Evolutionary conservation across 345 rosid genomes (phyloP), one percentile per base, ranked within the genome.

Genomic region (Eucalyptus sp.): DNA sequence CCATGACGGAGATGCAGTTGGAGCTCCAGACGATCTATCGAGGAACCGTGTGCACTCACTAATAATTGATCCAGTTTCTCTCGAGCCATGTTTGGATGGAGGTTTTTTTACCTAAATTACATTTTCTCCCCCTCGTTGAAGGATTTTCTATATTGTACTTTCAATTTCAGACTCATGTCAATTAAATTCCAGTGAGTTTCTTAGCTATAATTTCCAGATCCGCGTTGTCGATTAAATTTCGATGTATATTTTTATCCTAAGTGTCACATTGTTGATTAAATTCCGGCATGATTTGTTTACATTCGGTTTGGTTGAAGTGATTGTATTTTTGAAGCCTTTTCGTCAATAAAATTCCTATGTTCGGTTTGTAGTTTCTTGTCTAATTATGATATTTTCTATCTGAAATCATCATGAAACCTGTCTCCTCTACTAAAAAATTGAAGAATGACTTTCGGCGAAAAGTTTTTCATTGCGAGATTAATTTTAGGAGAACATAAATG

Each of bases 201-300:
- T 8, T 56, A 56, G 27, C 27, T 56, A 24, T 56, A 4, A 9
- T 56, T 56, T 56, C 12, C 25, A 20, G 27, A 56, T 56, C 1
- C 2, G 0, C 2, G 3, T 56, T 9, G 27, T 56, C 0, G 5
- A 56, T 56, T 8, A 56, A 56, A 4, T 56, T 56, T 24, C 3
- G 5, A 9, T 10, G 27, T 56, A 13, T 22, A 9, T 22, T 24
- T 54, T 56, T 20, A 56, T 56, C 62, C 27, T 1, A 10, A 9
- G 12, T 22, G 25, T 56, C 62, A 56, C 62, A 56, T 22, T 10
- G 25, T 56, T 56, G 62, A 22, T 22, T 56, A 56, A 56, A 56
- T 56, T 56, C 25, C 1, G 27, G 4, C 6, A n/a, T 24, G 12
- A 2, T 56, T 56, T 22, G 60, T 52, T 52, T 52, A 33, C 37